A percentile compares a stretch with the other conserved stretches of the same genome.
Evolutionary conservation across 2,329 filamentous ascomycete genomes (phyloP).

Genomic region (Alternaria dauci): DNA sequence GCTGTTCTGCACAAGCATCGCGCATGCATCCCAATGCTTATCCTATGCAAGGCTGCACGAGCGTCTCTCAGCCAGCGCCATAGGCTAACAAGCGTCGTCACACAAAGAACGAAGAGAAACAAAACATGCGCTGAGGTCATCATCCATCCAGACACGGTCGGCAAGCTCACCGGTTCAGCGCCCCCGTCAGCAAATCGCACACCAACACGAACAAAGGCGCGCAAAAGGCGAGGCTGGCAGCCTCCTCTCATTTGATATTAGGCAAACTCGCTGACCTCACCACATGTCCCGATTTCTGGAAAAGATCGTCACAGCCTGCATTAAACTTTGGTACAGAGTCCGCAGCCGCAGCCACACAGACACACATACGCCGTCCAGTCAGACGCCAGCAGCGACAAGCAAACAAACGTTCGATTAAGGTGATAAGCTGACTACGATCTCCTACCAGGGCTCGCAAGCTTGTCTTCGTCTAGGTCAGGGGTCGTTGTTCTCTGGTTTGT

Average conservation of each 20-base stretch:
- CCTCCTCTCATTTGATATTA: not conserved
- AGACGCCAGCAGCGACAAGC: not conserved
- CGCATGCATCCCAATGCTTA: slow-evolving; percentile 4
- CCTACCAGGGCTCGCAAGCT: not conserved
- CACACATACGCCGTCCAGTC: not conserved
- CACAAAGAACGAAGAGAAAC: not conserved
- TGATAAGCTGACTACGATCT: not conserved
- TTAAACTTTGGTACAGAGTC: not conserved
- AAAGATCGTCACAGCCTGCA: not conserved
- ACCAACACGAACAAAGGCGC: not conserved
- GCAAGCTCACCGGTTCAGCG: slow-evolving; percentile 1
- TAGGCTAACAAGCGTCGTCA: not conserved
- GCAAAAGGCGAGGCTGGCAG: not conserved
- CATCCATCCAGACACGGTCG: not conserved
- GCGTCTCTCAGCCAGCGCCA: not conserved
- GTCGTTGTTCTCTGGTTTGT: too few relatives aligned
- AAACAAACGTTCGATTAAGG: not conserved
- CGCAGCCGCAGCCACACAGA: not conserved
- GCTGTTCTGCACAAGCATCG: slow-evolving; percentile 3
- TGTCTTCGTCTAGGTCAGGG: not conserved
- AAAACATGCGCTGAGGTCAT: not conserved
- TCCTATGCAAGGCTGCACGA: slow-evolving; percentile 11
- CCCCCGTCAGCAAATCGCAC: slow-evolving; percentile 1
- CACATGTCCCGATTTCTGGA: not conserved
- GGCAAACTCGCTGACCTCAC: not conserved